phyloP scores from a whole-genome alignment of 345 rosid genomes.

The Citrus inodora region DNA sequence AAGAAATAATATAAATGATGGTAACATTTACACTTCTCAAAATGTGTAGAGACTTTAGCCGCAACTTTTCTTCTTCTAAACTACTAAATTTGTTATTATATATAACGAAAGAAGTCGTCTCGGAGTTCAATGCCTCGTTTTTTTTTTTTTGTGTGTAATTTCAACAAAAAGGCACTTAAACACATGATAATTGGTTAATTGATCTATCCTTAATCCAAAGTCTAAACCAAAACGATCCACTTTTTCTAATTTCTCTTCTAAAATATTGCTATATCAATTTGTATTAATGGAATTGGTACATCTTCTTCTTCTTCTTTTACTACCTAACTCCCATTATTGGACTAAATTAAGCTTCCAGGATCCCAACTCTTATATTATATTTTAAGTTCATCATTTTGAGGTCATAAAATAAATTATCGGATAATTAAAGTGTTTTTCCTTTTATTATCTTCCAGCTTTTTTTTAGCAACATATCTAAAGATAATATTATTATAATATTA shows the following conservation, averaged over 20 bases:
- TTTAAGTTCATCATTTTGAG: background rate
- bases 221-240: slow-evolving; percentile 2
- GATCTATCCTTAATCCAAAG: slow-evolving; percentile 3
- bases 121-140: background rate
- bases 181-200: background rate
- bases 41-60: background rate
- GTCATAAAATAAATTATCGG: too few relatives aligned
- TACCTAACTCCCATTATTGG: slow-evolving; percentile 7
- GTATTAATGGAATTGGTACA: background rate
- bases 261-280: background rate
- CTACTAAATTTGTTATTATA: too few relatives aligned
- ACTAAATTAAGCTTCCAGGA: background rate
- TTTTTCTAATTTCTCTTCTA: background rate
- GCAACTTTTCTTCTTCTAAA: background rate
- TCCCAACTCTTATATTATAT: background rate
- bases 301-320: background rate
- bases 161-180: background rate
- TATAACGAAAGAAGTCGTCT: background rate
- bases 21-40: background rate
- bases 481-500: too few relatives aligned
- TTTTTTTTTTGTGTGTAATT: background rate
- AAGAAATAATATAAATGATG: background rate
- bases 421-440: too few relatives aligned
- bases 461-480: background rate
- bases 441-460: too few relatives aligned